A percentile compares a stretch with the other conserved stretches of the same genome.
These are phyloP conservation scores for Forsythia viridissima DNA, from an alignment of 257 asterid genomes.

Conservation along the genomic window DNA sequence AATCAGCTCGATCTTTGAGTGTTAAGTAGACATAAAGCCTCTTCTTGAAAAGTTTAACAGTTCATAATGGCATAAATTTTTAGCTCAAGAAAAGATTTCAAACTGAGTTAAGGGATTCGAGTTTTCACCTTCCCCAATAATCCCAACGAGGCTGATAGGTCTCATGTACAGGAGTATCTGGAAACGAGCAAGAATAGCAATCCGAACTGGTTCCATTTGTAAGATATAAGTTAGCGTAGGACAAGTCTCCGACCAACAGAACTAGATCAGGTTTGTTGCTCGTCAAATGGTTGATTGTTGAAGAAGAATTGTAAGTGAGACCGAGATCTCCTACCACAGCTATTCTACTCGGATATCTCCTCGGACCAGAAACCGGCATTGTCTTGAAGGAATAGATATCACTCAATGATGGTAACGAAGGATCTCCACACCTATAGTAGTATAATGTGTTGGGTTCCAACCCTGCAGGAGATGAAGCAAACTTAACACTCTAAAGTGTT, in stretches of 20 bases:
- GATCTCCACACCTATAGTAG: constrained; percentile 87
- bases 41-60: too few species aligned
- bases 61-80: neutral
- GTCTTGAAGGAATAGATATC: constrained; percentile 64
- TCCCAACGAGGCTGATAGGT: constrained; percentile 99
- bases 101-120: neutral
- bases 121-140: constrained; percentile 91
- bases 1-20: too few species aligned
- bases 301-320: constrained; percentile 90
- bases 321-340: constrained; percentile 92
- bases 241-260: constrained; percentile 78
- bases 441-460: constrained; percentile 60
- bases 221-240: constrained; percentile 85
- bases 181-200: constrained; percentile 87
- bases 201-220: constrained; percentile 88
- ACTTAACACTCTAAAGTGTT: neutral
- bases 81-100: neutral
- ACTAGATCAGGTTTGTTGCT: constrained; percentile 75
- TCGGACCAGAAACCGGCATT: constrained; percentile 65
- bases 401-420: constrained; percentile 73
- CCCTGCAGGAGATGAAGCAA: constrained; percentile 40
- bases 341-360: constrained; percentile 64
- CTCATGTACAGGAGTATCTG: constrained; percentile 84
- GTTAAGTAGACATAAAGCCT: too few species aligned
- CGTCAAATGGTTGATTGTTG: constrained; percentile 67